These are phyloP conservation scores for Tylopilus rubrobrunneus DNA, from an alignment of 768 basidiomycete genomes.

Conservation along the genomic window DNA sequence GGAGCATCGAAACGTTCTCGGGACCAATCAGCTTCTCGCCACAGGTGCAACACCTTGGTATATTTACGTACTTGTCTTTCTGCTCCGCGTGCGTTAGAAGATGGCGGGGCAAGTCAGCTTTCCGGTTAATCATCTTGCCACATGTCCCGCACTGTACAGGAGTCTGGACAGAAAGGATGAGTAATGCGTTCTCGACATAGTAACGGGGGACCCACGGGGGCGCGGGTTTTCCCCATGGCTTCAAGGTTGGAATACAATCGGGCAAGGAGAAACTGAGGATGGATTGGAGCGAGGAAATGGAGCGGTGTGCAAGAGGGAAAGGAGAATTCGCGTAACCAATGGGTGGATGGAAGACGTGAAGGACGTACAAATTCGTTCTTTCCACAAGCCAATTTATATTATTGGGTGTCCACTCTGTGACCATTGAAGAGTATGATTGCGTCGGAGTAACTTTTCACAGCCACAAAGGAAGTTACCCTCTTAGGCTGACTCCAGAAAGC, in stretches of 20 bases:
- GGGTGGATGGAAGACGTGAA: not conserved
- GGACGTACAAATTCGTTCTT: not conserved
- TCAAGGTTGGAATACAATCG: not conserved
- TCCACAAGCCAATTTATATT: conserved; percentile 18
- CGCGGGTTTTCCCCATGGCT: not conserved
- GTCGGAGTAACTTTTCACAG: conserved; percentile 16
- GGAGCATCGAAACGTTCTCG: conserved; percentile 21
- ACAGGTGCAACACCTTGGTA: too few species aligned
- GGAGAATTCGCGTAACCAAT: not conserved
- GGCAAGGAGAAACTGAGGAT: not conserved
- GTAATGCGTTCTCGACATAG: not conserved
- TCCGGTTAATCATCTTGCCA: conserved; percentile 15
- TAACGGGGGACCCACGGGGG: conserved; percentile 4
- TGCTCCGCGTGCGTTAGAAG: conserved; percentile 18
- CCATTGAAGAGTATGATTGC: conserved; percentile 23
- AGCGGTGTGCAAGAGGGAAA: not conserved
- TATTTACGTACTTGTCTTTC: conserved; percentile 20
- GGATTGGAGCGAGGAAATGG: not conserved
- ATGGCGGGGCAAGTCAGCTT: conserved; percentile 28
- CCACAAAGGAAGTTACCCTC: conserved; percentile 7
- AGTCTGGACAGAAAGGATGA: conserved; percentile 3
- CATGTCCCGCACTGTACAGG: conserved; percentile 14
- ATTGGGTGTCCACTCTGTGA: conserved; percentile 6
- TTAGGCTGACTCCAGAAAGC: conserved; percentile 10
- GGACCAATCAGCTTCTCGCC: conserved; percentile 2